phyloP scores from a whole-genome alignment of 2,329 filamentous ascomycete species.

The Colletotrichum cereale region DNA sequence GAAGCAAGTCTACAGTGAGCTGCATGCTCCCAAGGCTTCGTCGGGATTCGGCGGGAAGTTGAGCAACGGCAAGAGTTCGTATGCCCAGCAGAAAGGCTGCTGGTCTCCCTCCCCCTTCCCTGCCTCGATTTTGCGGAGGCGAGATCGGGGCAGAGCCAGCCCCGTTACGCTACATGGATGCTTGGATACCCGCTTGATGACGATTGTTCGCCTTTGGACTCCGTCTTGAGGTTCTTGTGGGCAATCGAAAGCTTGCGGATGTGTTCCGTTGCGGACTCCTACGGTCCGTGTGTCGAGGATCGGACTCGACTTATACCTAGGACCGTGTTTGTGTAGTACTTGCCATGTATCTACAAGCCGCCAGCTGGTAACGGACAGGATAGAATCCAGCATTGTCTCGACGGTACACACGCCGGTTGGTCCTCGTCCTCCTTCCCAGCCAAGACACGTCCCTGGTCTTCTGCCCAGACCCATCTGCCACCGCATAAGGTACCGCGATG shows the following conservation, averaged over 20 bases:
- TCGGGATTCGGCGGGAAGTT: background rate
- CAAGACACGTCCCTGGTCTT: background rate
- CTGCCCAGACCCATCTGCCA: background rate
- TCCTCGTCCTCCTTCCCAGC: background rate
- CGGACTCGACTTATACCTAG: background rate
- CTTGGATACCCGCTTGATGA: background rate
- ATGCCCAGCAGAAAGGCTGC: background rate
- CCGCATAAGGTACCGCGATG: background rate
- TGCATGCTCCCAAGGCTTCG: background rate
- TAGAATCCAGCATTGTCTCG: background rate
- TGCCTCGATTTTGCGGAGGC: background rate
- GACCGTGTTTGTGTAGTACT: background rate
- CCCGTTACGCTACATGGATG: background rate
- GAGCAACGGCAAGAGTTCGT: background rate
- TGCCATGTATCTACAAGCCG: background rate
- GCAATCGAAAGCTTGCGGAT: background rate
- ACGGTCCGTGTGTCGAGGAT: background rate
- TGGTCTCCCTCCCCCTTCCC: too few relatives aligned
- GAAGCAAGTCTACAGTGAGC: background rate
- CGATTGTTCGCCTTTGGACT: background rate
- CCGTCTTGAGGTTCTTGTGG: background rate
- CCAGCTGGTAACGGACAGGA: background rate
- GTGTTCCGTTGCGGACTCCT: background rate
- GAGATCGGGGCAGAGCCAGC: slow-evolving; percentile 2
- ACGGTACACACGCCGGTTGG: background rate